A percentile compares a stretch with the other conserved stretches of the same genome.
phyloP scores from a whole-genome alignment of 805 yeast genomes.

The Cyberlindnera euphorbiiphila region DNA sequence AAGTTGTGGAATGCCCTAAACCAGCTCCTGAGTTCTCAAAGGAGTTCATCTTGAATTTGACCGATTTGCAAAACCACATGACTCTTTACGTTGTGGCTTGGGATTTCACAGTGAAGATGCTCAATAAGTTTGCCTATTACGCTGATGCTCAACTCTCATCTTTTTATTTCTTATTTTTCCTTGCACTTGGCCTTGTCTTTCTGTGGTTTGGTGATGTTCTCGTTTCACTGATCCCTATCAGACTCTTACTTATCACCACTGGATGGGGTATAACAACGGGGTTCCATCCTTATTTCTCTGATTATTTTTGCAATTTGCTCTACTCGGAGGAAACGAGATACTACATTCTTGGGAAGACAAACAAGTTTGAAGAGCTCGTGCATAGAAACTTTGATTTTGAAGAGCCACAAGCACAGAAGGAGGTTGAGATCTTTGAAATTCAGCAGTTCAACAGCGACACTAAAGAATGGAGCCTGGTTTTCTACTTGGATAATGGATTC shows the following conservation, averaged over 20 bases:
- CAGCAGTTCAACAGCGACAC: slow-evolving; percentile 47
- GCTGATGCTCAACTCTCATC: slow-evolving; percentile 58
- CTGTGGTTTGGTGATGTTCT: slow-evolving; percentile 29
- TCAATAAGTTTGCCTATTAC: slow-evolving; percentile 59
- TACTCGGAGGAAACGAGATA: slow-evolving; percentile 66
- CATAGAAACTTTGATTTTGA: slow-evolving; percentile 35
- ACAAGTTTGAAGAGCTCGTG: slow-evolving; percentile 43
- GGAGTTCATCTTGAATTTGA: slow-evolving; percentile 72
- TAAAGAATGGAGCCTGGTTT: slow-evolving; percentile 61
- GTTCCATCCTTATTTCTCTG: slow-evolving; percentile 54
- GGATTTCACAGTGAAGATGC: slow-evolving; percentile 49
- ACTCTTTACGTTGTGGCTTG: slow-evolving; percentile 55
- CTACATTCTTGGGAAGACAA: slow-evolving; percentile 42
- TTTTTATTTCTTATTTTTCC: slow-evolving; percentile 42
- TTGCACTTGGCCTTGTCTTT: slow-evolving; percentile 31
- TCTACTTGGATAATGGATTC: slow-evolving; percentile 53
- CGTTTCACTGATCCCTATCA: slow-evolving; percentile 30
- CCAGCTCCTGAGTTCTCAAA: slow-evolving; percentile 77
- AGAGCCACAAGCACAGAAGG: slow-evolving; percentile 42
- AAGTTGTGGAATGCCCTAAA: slow-evolving; percentile 26
- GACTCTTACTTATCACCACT: slow-evolving; percentile 31
- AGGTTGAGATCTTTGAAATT: slow-evolving; percentile 65
- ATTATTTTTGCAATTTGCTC: slow-evolving; percentile 40
- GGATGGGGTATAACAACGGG: slow-evolving; percentile 48
- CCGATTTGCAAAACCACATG: slow-evolving; percentile 84